Base-by-base conservation (phyloP, 2,329 filamentous ascomycete genomes). In the Dothideomycetes sp. region DNA sequence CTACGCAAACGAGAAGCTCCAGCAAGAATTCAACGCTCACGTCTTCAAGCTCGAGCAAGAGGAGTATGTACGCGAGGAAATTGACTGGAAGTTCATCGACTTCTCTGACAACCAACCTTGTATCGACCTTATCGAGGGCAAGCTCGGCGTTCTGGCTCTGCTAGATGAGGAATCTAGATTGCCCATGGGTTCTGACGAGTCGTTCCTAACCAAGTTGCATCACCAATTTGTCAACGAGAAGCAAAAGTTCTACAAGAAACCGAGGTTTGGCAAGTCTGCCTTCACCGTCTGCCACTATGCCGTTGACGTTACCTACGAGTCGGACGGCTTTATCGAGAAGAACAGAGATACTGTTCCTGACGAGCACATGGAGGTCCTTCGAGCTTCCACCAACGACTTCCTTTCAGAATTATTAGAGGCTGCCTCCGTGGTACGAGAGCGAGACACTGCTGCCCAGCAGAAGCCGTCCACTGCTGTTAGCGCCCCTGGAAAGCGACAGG, bases 201-300 rank as follows among this genome's bases (percentile, higher is more conserved):
- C 93, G 54, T 96, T 98, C 50, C 89, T 95, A 19, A 94, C 77
- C 37, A 98, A 98, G 65, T 71, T 98, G 34, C 88, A 98, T 61
- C 82, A 93, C 61, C 91, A 96, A 63, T 98, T 88, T 56, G 80
- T 81, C 8, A 74, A 72, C 11, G 83, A 91, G 59, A 96, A 96
- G 69, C 84, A 91, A 61, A 84, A 85, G 56, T 96, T 95, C 60
- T 98, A 93, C 75, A 96, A 95, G 71, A 98, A 96, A 67, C 91
- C 91, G 5, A 77, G 91, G 42, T 98, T 98, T 53, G 91, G 91
- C 51, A 96, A 96, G 64, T 94, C 88, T 11, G 75, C 91, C 1
- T 98, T 98, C 66, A 96, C 91, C 5, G 88, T 98, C 47, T 96
- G 89, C 62, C 93, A 98, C 65, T 98, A 98, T 64, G 91, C 91